These are phyloP conservation scores for Phytophthora vignae DNA, from an alignment of 352 stramenopile genomes.

Conservation along the genomic window DNA sequence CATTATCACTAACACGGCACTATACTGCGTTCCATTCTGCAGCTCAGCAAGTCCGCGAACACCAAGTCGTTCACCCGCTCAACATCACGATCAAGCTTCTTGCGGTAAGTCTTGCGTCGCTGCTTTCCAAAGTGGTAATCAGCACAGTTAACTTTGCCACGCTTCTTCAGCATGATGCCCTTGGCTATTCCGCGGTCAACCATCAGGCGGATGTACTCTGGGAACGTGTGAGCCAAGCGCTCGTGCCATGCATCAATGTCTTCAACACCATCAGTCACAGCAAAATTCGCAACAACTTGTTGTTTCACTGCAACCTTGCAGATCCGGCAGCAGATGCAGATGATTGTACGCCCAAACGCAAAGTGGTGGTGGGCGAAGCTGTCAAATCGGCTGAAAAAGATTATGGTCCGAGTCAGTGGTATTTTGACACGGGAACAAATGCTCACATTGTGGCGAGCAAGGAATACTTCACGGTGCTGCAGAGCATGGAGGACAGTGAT, in stretches of 20 bases:
- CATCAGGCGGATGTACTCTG: background rate
- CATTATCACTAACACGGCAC: background rate
- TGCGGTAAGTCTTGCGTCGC: constrained; percentile 1
- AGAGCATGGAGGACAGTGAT: background rate
- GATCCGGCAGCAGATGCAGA: background rate
- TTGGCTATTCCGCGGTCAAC: background rate
- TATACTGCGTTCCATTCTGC: constrained; percentile 3
- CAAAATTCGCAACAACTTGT: constrained; percentile 12
- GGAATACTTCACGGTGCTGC: background rate
- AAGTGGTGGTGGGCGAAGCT: background rate
- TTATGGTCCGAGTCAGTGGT: background rate
- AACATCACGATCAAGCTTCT: background rate
- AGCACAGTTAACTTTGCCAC: background rate
- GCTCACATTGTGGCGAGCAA: background rate
- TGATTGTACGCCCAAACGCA: background rate
- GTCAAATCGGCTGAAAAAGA: background rate
- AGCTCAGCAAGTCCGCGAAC: constrained; percentile 2
- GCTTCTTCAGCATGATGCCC: constrained; percentile 1
- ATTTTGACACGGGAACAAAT: background rate
- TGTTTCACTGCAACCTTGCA: background rate
- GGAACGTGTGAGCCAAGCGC: background rate
- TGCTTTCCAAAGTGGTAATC: background rate
- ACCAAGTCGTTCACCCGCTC: constrained; percentile 6
- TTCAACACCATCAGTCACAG: constrained; percentile 6
- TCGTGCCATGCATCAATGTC: background rate